Percentiles rank a stretch among this genome's conserved stretches.
Conservation (phyloP, 257 asterid genomes). For the Thymus quinquecostatus region DNA sequence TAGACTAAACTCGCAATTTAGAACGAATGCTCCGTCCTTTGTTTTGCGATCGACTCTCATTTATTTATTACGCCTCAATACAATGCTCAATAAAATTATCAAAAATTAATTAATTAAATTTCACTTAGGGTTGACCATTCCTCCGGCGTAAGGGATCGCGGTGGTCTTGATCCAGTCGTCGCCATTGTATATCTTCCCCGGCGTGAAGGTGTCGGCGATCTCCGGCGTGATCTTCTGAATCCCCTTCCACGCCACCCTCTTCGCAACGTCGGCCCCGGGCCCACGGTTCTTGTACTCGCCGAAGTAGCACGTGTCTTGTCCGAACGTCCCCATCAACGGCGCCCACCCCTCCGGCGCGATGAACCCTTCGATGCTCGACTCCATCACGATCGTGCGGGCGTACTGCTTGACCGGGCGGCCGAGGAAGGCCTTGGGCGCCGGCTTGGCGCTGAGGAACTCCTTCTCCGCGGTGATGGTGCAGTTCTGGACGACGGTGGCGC, state of each 20-base stretch:
- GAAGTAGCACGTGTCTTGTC: conserved; percentile 54
- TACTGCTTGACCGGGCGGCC: conserved; percentile 87
- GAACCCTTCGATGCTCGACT: conserved; percentile 51
- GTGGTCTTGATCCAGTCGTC: conserved; percentile 60
- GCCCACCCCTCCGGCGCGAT: conserved; percentile 75
- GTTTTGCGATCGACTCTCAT: not conserved
- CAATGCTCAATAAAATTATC: too few species aligned
- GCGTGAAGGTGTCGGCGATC: conserved; percentile 57
- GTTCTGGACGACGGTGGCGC: conserved; percentile 60
- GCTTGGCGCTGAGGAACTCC: conserved; percentile 33
- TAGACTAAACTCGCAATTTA: not conserved
- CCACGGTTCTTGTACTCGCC: conserved; percentile 77
- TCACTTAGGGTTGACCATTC: conserved; percentile 37
- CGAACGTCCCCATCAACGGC: conserved; percentile 69
- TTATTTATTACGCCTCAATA: not conserved
- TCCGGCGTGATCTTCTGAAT: conserved; percentile 55
- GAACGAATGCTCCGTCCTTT: not conserved
- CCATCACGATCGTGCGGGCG: conserved; percentile 72
- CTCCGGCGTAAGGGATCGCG: conserved; percentile 55
- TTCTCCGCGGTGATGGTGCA: conserved; percentile 53
- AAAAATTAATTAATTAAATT: too few species aligned
- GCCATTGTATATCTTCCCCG: conserved; percentile 36
- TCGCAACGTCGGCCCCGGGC: conserved; percentile 46
- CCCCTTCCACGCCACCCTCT: conserved; percentile 76
- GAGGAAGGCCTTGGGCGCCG: conserved; percentile 45